Evolutionary conservation across 495 filamentous ascomycete species (phyloP).

Genomic region (Penicillium paxilli): DNA sequence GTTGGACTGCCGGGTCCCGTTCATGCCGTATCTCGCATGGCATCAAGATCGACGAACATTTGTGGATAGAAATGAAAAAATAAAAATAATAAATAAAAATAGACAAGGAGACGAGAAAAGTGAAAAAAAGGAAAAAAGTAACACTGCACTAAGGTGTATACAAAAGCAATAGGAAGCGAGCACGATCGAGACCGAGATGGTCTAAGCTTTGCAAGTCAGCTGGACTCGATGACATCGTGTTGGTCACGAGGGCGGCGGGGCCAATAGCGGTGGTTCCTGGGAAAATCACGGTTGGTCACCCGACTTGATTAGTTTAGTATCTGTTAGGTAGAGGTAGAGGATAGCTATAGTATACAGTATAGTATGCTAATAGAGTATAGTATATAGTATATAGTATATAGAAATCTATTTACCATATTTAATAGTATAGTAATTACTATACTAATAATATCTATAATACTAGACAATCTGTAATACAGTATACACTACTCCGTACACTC

Average conservation of each 20-base stretch:
- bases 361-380: background rate
- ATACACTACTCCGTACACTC: background rate
- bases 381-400: background rate
- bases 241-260: conserved; percentile 16
- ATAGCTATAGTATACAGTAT: background rate
- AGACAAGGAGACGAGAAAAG: background rate
- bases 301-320: conserved; percentile 10
- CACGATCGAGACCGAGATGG: conserved; percentile 4
- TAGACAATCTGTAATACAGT: background rate
- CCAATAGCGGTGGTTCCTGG: conserved; percentile 20
- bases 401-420: no score
- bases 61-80: background rate
- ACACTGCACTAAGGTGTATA: no score
- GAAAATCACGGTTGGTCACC: conserved; percentile 23
- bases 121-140: background rate
- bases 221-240: conserved; percentile 26
- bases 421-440: background rate
- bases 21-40: conserved; percentile 27
- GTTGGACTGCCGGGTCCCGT: conserved; percentile 20
- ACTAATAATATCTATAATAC: background rate
- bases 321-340: background rate
- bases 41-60: conserved; percentile 11
- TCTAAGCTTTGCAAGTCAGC: conserved; percentile 29
- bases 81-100: background rate
- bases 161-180: background rate